Percentiles rank a stretch among this genome's conserved stretches.
Conservation (phyloP, 2,329 filamentous ascomycete species). For the Phaeophleospora eucalypticola region DNA sequence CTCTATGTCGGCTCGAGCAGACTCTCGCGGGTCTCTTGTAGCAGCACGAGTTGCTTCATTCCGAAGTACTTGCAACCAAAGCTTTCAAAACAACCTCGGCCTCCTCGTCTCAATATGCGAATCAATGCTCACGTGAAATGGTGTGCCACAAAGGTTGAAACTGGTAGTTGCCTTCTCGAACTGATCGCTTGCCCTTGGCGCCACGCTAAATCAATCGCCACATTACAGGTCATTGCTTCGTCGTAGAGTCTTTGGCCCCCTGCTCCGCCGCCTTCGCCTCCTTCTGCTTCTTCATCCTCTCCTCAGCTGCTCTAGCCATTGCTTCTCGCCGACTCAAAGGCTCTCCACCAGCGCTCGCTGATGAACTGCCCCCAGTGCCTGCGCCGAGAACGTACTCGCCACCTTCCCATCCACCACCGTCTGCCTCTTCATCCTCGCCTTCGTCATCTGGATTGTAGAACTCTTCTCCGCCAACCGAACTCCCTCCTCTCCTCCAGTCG, state of each 20-base stretch:
- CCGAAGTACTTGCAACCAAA: too few relatives aligned
- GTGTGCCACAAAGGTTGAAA: too few relatives aligned
- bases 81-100: too few relatives aligned
- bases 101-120: too few relatives aligned
- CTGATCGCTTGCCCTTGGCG: background rate
- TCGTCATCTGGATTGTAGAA: slow-evolving; percentile 52
- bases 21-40: too few relatives aligned
- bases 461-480: slow-evolving; percentile 55
- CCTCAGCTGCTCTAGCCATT: slow-evolving; percentile 69
- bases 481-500: slow-evolving; percentile 72
- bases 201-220: background rate
- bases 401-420: slow-evolving; percentile 73
- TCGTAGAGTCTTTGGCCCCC: slow-evolving; percentile 34
- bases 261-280: slow-evolving; percentile 41
- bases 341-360: slow-evolving; percentile 24
- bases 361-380: slow-evolving; percentile 25
- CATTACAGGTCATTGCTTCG: slow-evolving; percentile 2
- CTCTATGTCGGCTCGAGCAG: too few relatives aligned
- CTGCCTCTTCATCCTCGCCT: slow-evolving; percentile 47
- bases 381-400: slow-evolving; percentile 64
- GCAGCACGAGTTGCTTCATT: too few relatives aligned
- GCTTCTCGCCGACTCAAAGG: slow-evolving; percentile 68
- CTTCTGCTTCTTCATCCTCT: slow-evolving; percentile 54
- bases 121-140: too few relatives aligned
- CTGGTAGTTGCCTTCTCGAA: background rate